Base-by-base conservation (phyloP, 2,329 filamentous ascomycete species). In the Leptographium radiaticola region DNA sequence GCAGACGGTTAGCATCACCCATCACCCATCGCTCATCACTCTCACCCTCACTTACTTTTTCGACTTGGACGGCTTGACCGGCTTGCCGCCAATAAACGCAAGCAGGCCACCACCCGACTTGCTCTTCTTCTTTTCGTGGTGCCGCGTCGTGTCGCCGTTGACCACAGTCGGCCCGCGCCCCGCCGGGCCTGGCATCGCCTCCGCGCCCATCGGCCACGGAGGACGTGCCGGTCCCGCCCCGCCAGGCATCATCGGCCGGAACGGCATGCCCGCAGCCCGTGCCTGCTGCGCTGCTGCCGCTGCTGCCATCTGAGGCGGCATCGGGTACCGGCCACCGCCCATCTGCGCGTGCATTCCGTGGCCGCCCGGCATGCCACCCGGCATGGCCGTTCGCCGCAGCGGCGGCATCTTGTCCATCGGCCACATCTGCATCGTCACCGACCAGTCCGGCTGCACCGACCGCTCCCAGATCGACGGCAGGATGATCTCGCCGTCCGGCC, bases 401-500 rank as follows among this genome's bases (percentile, higher is more conserved):
- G 61, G 60, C 8, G 65, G 62, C 15, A 61, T 60, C 61, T 73
- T 73, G 11, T 78, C 74, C 67, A 76, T 72, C 2, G 77, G 77
- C 77, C 77, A 80, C 75, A 80, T 79, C 42, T 76, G 71, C 75
- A 77, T 77, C 11, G 70, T 75, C 54, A 77, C 71, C 45, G 76
- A 71, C 83, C 82, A 86, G 65, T 90, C 87, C 2, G 87, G 87
- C 66, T 91, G 77, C 51, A 93, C 74, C 46, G 88, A 84, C 61
- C 83, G 86, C 60, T 90, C 87, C 87, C 87, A 93, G 15, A 91
- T 80, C 55, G 82, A 76, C 7, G 87, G 86, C 43, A 93, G 78
- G 61, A 93, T 90, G 59, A 91, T 89, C 65, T 93, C 85, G 43
- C 84, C 84, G 61, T 88, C 81, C 6, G 87, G 86, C 0, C 86